Base-by-base conservation (phyloP, 2,329 filamentous ascomycete genomes). In the Harringtonia aguacate region DNA sequence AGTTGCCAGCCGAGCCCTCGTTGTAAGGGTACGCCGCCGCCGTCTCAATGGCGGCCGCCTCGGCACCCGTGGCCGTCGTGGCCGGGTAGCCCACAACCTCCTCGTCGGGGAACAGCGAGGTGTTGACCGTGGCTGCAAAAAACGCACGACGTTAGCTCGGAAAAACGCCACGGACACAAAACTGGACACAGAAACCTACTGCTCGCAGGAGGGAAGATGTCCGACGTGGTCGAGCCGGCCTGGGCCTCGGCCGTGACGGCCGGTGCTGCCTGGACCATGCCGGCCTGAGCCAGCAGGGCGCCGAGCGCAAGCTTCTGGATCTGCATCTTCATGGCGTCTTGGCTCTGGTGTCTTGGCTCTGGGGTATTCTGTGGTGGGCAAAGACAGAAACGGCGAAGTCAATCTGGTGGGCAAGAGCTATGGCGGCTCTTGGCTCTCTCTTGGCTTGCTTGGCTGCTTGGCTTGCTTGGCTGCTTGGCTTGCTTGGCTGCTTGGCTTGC, bases 71-170 rank as follows among this genome's bases (percentile, higher is more conserved):
- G 9, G 49, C 46, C 0, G 55, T 61, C 3, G 33, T n/a, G 15
- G 14, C 10, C 13, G 51, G 48, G 35, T 55, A 60, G 12, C 58
- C 57, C 9, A 61, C 53, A 18, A 53, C 45, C 4, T 50, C 45
- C 51, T 60, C 58, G 21, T 53, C 52, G 6, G 58, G 58, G 47
- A 61, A 61, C 20, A 56, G 54, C 12, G 39, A 38, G 10, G 53
- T 39, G 47, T 60, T 49, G 12, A 54, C 58, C 9, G 56, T 50
- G 20, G 57, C 58, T 60, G 14, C 8, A n/a, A n/a, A 18, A 5
- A 39, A 15, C 15, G 5, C 7, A 17, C 12, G 13, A 3, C 13
- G 13, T 34, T 3, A 34, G n/a, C 14, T 3, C 31, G 18, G 29
- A 4, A 14, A n/a, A n/a, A n/a, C n/a, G n/a, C n/a, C n/a, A 4